Base-by-base conservation (phyloP, 495 filamentous ascomycete species). In the Lophiotrema nucula region DNA sequence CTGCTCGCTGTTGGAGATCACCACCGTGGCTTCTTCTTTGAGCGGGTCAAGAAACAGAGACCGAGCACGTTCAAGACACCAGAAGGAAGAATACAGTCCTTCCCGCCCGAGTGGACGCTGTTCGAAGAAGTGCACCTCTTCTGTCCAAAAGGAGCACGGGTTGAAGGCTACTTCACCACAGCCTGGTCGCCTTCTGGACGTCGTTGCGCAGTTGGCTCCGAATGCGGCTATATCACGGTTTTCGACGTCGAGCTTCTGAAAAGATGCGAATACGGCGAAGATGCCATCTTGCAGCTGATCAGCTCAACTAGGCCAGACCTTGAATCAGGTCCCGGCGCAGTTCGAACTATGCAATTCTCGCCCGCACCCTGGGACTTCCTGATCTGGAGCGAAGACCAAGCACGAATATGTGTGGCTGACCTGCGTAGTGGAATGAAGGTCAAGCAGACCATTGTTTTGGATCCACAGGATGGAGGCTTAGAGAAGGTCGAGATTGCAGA, bases 351-450 rank as follows among this genome's bases (percentile, higher is more conserved):
- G 84, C 79, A 84, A 21, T 98, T 98, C 68, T 87, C 88, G 0
- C 91, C 93, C 2, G 88, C 87, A 18, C 89, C 92, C 10, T 88
- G 85, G 81, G 92, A 98, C 70, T 81, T 98, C 15, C 77, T 98
- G 28, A 88, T 95, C 22, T 97, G 92, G 91, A 83, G 90, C 19
- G 93, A 98, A 73, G 87, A 95, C 58, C 86, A 85, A 57, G 92
- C 89, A 8, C 81, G 88, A 60, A 80, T 92, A 28, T 92, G 90
- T 11, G 77, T 97, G 42, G 88, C 88, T 2, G 93, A 98, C 74
- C 74, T 92, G 21, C 86, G 93, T 21, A 83, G 82, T 55, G 83
- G 84, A 19, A 90, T 95, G 58, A 72, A 78, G 21, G 84, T 84
- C 24, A 83, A 88, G 27, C 93, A 98, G 68, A 80, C 88, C 23